Evolutionary conservation across 1,139 yeast species (phyloP), one percentile per base, ranked within the genome.

Genomic region (Kodamaea sp.): DNA sequence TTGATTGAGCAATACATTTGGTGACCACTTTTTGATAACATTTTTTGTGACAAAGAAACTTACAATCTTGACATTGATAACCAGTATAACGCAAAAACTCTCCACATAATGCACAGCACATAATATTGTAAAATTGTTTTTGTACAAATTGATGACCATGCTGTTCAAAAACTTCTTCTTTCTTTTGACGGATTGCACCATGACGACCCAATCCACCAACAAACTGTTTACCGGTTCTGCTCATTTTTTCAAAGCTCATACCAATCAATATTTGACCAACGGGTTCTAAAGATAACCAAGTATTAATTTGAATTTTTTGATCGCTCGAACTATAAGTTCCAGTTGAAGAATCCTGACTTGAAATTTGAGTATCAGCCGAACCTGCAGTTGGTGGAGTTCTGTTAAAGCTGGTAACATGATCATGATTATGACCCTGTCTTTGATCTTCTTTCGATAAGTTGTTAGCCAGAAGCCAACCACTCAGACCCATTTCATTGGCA

Each of bases 141-240:
- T 88, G 96, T 30, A 88, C 95, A 67, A 92, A 92, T 61, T 88
- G 95, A 65, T 92, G 98, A 9, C 98, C 98, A 57, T 88, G 95
- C 55, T 92, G 95, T 62, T 90, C 97, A 58, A 81, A 88, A 1
- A 92, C 88, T 55, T 90, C 97, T 57, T 90, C 97, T 55, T 90
- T 90, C 69, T 87, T 81, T 63, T 88, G 94, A 55, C 96, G 84
- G 50, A 92, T 92, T 44, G 98, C 98, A 65, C 97, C 97, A 60
- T 90, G 96, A 72, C 98, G 95, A 15, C 96, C 97, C 46, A 92
- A 76, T 0, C 87, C 88, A 12, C 85, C 88, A 62, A 77, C 67
- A 38, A 75, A 75, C 37, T 71, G 75, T 23, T 78, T 79, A 35
- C 78, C 67, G 9, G 73, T 67, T 37, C 73, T 70, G 40, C 75